Base-by-base conservation (phyloP, 2,329 filamentous ascomycete species). In the Exophiala bonariae region DNA sequence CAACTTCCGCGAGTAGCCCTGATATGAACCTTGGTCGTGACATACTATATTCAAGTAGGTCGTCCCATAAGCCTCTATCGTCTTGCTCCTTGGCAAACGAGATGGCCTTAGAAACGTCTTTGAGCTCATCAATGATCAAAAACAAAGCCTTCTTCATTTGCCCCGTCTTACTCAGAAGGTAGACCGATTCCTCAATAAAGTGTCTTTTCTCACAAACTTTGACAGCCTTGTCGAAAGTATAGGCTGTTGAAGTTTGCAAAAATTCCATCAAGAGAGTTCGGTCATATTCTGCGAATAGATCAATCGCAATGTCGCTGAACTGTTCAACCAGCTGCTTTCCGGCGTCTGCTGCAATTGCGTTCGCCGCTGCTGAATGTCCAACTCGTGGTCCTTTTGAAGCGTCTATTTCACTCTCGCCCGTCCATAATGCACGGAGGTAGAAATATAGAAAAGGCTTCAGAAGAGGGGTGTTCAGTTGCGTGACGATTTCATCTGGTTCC, bases 11-110 rank as follows among this genome's bases (percentile, higher is more conserved):
- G 0, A 99, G 80, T 3, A 99, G 74, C 0, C 88, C 91, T 10
- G 89, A 85, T 57, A 99, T 97, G 70, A 99, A 99, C 32, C 82
- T 82, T 1, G 93, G 93, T 63, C 96, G 96, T 70, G 96, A 90
- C 93, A 99, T 97, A 51, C 87, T 92, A 67, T 97, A 97, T 59
- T 92, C 83, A 4, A 99, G 80, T 6, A 99, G 77, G 61, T 97
- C 91, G 55, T 96, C 87, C 93, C 93, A 99, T 0, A 99, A 77
- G 59, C 96, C 91, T 0, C 85, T 83, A 60, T 96, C 91, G 54
- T 93, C 85, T 63, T 97, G 90, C 52, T 91, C 86, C 66, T 96
- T 96, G 44, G 90, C 91, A 61, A 99, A 99, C 1, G 86, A 80
- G 58, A 99, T 99, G 7, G 93, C 93, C 58, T 93, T 90, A 40